Evolutionary conservation across 768 basidiomycete species (phyloP).

Genomic region (Lactarius sp.): DNA sequence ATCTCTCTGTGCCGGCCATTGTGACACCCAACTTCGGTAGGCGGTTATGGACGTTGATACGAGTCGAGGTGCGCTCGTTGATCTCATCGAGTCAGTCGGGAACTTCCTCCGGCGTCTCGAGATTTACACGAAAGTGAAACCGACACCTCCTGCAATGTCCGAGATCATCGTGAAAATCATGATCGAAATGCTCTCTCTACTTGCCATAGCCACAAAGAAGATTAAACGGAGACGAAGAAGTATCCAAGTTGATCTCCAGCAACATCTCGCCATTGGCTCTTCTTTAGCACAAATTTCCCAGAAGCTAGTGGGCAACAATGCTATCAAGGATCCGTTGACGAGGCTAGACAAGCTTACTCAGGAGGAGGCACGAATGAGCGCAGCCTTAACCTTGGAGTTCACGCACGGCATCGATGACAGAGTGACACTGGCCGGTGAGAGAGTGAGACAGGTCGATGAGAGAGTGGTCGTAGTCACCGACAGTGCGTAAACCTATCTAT

Average conservation of each 20-base stretch:
- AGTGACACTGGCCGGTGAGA: no score
- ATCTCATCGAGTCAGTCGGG: no score
- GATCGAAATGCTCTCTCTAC: conserved; percentile 1
- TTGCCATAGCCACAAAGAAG: conserved; percentile 1
- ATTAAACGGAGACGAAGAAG: background rate
- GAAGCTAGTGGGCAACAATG: conserved; percentile 1
- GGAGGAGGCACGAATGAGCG: background rate
- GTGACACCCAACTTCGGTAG: no score
- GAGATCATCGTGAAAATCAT: background rate
- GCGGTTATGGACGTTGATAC: no score
- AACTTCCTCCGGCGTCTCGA: no score
- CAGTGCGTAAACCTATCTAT: no score
- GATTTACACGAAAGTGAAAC: no score
- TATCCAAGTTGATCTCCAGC: background rate
- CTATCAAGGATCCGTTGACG: background rate
- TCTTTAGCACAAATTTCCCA: background rate
- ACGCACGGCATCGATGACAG: background rate
- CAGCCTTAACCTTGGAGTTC: background rate
- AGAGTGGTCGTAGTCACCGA: no score
- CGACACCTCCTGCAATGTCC: background rate
- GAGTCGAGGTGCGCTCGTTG: no score
- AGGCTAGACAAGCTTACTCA: background rate
- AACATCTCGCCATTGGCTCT: background rate
- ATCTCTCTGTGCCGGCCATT: no score
- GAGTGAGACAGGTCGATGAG: no score